Base-by-base conservation (phyloP, 371 early-diverging fungal species). In the Mortierella sp. region DNA sequence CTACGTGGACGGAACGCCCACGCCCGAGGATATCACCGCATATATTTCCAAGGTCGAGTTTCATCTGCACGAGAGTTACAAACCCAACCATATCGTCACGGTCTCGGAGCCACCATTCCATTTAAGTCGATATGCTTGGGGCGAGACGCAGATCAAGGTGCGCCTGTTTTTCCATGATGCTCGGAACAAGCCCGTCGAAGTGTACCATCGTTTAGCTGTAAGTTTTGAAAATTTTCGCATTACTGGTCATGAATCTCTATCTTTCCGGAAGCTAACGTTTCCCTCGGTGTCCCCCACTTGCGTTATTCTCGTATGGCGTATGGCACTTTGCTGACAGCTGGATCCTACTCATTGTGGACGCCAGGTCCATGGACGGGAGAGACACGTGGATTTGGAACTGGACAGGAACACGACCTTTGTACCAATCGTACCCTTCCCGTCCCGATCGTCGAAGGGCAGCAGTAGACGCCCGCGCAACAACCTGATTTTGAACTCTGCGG, bases 121-220 rank as follows among this genome's bases (percentile, higher is more conserved):
- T 56, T 66, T 97, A 46, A 91, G 91, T 11, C 85, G 95, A 2
- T 86, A 87, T 58, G 98, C 96, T 0, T 97, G 97, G 97, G 98
- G 98, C 7, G 97, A 97, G 79, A 96, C 95, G 60, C 94, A 96
- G 14, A 81, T 96, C 47, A 86, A 94, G 24, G 78, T 95, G 15
- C 92, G 94, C 56, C 52, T 97, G 11, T 88, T 85, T 64, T 96
- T 97, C 80, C 84, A 84, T 17, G 86, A 85, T 59, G 71, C 78
- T 4, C 80, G 89, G 39, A 97, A 97, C 79, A 94, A 94, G 67
- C 90, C 94, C 0, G 86, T 95, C 1, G 94, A 95, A 60, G 70
- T 97, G 14, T 89, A 94, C 23, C 94, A 95, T 70, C 81, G 86
- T n/a, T 57, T 94, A n/a, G 92, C 89, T 79, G 91, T 92, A 79